Evolutionary conservation across 2,329 filamentous ascomycete genomes (phyloP).

Genomic region (Sporothrix brunneoviolacea): DNA sequence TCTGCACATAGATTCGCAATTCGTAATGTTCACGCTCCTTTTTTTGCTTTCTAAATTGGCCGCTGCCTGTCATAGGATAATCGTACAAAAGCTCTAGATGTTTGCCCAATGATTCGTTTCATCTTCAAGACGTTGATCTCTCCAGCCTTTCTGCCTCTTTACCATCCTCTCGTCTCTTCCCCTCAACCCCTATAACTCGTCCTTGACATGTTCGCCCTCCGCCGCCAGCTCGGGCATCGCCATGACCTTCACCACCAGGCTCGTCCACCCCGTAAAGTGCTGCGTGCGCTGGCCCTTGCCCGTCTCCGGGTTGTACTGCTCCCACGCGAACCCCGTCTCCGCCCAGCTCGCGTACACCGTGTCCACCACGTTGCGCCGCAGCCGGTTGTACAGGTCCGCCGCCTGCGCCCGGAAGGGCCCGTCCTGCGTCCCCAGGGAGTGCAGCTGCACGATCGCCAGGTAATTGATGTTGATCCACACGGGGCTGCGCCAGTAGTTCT

Average conservation of each 20-base stretch:
- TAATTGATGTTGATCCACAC: conserved; percentile 98
- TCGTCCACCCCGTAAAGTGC: conserved; percentile 99
- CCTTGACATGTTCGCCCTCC: conserved; percentile 25
- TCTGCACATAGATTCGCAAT: no score
- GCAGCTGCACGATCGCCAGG: conserved; percentile 69
- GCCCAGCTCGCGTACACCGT: conserved; percentile 86
- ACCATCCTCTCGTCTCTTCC: conserved; percentile 20
- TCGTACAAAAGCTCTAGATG: no score
- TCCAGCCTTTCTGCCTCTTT: no score
- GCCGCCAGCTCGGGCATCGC: conserved; percentile 66
- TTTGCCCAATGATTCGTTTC: no score
- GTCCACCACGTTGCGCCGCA: conserved; percentile 78
- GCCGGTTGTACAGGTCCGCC: conserved; percentile 63
- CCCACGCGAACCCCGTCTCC: conserved; percentile 93
- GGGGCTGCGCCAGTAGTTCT: conserved; percentile 96
- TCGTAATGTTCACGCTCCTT: neutral
- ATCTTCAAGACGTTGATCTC: no score
- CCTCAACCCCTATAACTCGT: conserved; percentile 39
- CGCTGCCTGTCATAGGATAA: no score
- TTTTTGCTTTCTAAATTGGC: neutral
- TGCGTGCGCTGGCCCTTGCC: conserved; percentile 91
- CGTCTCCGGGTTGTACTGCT: conserved; percentile 94
- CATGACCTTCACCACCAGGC: conserved; percentile 95
- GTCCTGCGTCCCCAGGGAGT: conserved; percentile 60
- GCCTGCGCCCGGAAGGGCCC: conserved; percentile 66